A percentile compares a stretch with the other conserved stretches of the same genome.
Evolutionary conservation across 495 filamentous ascomycete species (phyloP).

Genomic region (Aspergillus affinis): DNA sequence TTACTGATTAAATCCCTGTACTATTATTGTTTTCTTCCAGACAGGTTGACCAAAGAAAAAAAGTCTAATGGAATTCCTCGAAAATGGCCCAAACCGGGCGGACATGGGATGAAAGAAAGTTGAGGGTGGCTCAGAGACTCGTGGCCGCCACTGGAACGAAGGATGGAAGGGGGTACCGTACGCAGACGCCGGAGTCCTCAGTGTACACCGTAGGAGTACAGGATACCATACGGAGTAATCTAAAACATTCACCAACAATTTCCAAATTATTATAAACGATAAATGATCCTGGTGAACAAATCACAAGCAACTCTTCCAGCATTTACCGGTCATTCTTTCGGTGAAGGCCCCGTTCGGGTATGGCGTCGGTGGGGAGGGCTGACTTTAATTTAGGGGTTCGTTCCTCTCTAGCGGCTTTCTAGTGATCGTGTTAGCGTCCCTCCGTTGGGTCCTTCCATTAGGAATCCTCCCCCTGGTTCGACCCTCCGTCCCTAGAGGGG

Average conservation of each 20-base stretch:
- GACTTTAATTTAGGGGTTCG: conserved; percentile 17
- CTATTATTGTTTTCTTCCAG: neutral
- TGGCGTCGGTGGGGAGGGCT: conserved; percentile 7
- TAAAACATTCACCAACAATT: too few relatives aligned
- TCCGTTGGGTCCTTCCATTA: conserved; percentile 13
- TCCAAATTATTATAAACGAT: too few relatives aligned
- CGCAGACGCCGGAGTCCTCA: too few relatives aligned
- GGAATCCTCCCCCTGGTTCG: conserved; percentile 19
- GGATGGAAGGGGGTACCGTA: neutral
- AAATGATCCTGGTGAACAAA: too few relatives aligned
- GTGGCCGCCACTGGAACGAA: conserved; percentile 27
- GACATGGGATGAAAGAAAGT: conserved; percentile 10
- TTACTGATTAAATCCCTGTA: neutral
- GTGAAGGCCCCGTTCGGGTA: conserved; percentile 15
- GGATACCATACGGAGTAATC: neutral
- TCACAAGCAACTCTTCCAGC: neutral
- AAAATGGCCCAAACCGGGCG: neutral
- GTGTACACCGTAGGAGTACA: too few relatives aligned
- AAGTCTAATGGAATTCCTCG: neutral
- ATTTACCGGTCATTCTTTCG: conserved; percentile 12
- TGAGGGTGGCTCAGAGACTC: conserved; percentile 21
- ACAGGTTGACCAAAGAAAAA: neutral
- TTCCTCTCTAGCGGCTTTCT: conserved; percentile 8
- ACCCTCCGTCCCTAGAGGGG: conserved; percentile 12
- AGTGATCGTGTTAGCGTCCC: conserved; percentile 15